Conservation (phyloP, 352 stramenopile species). For the Phytophthora litchii region DNA sequence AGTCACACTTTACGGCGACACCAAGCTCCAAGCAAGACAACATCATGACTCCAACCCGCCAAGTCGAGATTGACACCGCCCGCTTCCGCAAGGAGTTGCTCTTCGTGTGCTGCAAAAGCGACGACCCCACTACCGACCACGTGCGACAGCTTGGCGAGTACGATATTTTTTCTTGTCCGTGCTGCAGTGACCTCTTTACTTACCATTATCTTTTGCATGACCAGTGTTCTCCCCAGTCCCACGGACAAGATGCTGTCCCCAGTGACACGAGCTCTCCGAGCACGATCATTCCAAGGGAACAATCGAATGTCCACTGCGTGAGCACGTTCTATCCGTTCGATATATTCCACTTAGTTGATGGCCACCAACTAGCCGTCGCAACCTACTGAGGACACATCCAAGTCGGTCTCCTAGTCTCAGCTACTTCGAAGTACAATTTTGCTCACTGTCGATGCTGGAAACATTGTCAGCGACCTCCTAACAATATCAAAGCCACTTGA, state of each 20-base stretch:
- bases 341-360: constrained; percentile 4
- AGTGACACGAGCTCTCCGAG: constrained; percentile 52
- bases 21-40: constrained; percentile 7
- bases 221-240: constrained; percentile 62
- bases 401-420: background rate
- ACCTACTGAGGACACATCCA: background rate
- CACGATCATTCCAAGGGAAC: constrained; percentile 16
- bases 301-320: constrained; percentile 25
- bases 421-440: constrained; percentile 8
- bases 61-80: constrained; percentile 24
- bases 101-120: constrained; percentile 41
- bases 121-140: constrained; percentile 28
- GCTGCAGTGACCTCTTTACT: background rate
- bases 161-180: constrained; percentile 2
- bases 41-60: constrained; percentile 25
- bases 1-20: constrained; percentile 14
- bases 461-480: too few species aligned
- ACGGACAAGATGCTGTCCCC: constrained; percentile 76
- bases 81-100: constrained; percentile 38
- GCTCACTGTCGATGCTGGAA: background rate
- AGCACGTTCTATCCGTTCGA: constrained; percentile 4
- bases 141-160: constrained; percentile 42
- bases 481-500: too few species aligned
- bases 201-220: constrained; percentile 6
- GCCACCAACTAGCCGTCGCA: background rate